Evolutionary conservation across 2,329 filamentous ascomycete species (phyloP).

Genomic region (Chaetomiaceae sp.): DNA sequence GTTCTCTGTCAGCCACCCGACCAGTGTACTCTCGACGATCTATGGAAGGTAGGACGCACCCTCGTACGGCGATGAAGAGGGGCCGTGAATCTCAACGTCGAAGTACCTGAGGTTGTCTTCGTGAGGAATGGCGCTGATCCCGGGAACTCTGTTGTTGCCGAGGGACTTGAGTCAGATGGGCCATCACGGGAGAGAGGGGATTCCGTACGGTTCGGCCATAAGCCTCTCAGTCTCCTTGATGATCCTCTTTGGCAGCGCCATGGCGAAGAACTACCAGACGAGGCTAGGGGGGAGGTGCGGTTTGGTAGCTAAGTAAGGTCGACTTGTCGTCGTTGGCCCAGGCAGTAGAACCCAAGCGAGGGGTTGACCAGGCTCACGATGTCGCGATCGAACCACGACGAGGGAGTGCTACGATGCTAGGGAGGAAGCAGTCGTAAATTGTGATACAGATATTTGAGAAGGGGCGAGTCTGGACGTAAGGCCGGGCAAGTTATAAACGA

Average conservation of each 20-base stretch:
- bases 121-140: conserved; percentile 92
- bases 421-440: too few species aligned
- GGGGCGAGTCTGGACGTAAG: too few species aligned
- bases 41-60: conserved; percentile 48
- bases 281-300: background rate
- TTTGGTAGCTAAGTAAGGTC: background rate
- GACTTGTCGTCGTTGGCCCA: background rate
- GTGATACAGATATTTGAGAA: too few species aligned
- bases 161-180: conserved; percentile 6
- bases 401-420: too few species aligned
- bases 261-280: conserved; percentile 28
- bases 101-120: conserved; percentile 98
- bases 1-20: conserved; percentile 10
- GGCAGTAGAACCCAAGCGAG: background rate
- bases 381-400: too few species aligned
- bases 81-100: conserved; percentile 93
- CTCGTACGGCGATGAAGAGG: conserved; percentile 89
- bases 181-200: background rate
- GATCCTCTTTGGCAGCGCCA: conserved; percentile 91
- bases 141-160: conserved; percentile 72
- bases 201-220: conserved; percentile 85
- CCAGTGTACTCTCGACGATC: background rate
- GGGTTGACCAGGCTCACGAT: background rate
- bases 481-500: too few species aligned
- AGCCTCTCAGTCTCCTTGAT: conserved; percentile 98